Evolutionary conservation across 2,329 filamentous ascomycete genomes (phyloP).

Genomic region (Exophiala sideris): DNA sequence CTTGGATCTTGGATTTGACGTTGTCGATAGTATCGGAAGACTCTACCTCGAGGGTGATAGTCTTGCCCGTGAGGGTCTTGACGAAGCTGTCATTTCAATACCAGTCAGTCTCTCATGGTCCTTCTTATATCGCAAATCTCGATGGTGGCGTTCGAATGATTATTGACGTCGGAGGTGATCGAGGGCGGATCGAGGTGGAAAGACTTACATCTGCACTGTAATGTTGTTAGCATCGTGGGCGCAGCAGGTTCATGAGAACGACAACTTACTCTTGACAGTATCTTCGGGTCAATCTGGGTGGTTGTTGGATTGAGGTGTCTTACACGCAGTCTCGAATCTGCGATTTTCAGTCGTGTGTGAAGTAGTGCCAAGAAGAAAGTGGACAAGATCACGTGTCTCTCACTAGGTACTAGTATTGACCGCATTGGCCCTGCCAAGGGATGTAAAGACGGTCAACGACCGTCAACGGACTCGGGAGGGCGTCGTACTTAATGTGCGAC

Average conservation of each 20-base stretch:
- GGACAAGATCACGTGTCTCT: too few relatives aligned
- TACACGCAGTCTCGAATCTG: slow-evolving; percentile 1
- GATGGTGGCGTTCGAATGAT: slow-evolving; percentile 25
- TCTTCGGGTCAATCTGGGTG: slow-evolving; percentile 21
- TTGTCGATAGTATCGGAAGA: slow-evolving; percentile 99
- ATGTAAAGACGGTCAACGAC: too few relatives aligned
- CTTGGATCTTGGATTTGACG: slow-evolving; percentile 99
- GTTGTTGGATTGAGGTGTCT: slow-evolving; percentile 9
- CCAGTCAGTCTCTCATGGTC: slow-evolving; percentile 6
- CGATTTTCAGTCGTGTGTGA: background rate
- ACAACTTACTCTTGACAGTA: slow-evolving; percentile 27
- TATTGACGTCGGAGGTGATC: background rate
- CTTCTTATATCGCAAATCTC: slow-evolving; percentile 26
- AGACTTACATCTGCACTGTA: slow-evolving; percentile 85
- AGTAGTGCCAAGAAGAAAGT: too few relatives aligned
- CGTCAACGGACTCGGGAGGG: background rate
- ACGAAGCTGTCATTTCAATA: slow-evolving; percentile 71
- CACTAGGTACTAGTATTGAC: too few relatives aligned
- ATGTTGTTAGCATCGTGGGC: slow-evolving; percentile 16
- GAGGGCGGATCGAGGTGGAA: slow-evolving; percentile 26
- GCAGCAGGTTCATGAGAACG: too few relatives aligned
- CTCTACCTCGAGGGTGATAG: slow-evolving; percentile 99
- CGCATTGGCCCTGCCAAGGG: too few relatives aligned
- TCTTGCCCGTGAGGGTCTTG: slow-evolving; percentile 99
- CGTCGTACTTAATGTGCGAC: too few relatives aligned